Evolutionary conservation across 1,139 yeast species (phyloP), one percentile per base, ranked within the genome.

Genomic region (Candida labiduridarum): DNA sequence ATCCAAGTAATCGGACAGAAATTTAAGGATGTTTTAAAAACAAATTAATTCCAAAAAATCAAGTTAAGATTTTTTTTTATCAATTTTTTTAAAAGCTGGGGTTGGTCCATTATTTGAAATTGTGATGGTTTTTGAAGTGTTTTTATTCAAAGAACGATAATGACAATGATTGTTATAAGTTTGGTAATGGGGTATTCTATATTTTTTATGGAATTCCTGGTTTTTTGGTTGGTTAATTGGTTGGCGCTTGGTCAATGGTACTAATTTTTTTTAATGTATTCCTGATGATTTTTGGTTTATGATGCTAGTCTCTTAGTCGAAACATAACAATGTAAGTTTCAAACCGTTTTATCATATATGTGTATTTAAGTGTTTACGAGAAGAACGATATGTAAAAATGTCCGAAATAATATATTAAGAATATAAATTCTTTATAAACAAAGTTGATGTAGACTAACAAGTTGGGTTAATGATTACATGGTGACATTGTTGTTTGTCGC

Each of bases 1-100:
- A 89, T 87, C 94, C 83, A 87, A 87, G 86, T 87, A 86, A 86
- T 82, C 88, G 85, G 82, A 77, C 80, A 45, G 35, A 18, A 33
- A 10, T 10, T 31, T 11, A 22, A 34, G 29, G 11, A 34, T 34
- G 33, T 41, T 27, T 14, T 25, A 8, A 25, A 25, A 25, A 8
- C 4, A 19, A 8, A 7, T 25, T 25, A 25, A 25, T 25, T 25
- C 10, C 29, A 6, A 25, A 25, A 2, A 25, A 25, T 4, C 9
- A 25, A 25, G 29, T 7, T 25, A 2, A 25, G 29, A 25, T 25
- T 25, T 25, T 6, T 6, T 14, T 34, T 33, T 7, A 38, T 12
- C 6, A 38, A 38, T 38, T 38, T 14, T 11, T 16, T 38, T 19
- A 14, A 15, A 25, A 40, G 27, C 7, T 19, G 12, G 19, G n/a